phyloP scores from a whole-genome alignment of 805 yeast genomes.

The Candida anglica region DNA sequence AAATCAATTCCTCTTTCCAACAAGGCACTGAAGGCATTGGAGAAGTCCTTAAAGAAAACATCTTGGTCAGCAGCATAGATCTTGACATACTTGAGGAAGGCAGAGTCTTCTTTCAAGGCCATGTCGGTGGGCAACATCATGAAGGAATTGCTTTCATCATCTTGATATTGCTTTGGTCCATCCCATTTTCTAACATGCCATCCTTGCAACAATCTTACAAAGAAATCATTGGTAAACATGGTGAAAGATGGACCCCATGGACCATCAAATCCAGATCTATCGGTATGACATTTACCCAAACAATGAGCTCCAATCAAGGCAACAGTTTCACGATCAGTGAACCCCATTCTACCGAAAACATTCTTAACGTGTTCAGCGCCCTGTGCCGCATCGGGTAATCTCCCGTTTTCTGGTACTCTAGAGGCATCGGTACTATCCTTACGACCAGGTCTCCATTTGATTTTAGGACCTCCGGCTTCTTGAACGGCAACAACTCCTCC shows the following conservation, averaged over 20 bases:
- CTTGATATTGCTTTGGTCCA: conserved; percentile 39
- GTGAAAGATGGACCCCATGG: conserved; percentile 43
- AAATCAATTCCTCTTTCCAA: conserved; percentile 46
- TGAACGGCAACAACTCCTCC: conserved; percentile 79
- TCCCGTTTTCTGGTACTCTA: conserved; percentile 61
- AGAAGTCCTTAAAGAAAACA: conserved; percentile 46
- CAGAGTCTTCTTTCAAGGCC: conserved; percentile 45
- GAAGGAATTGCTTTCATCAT: conserved; percentile 30
- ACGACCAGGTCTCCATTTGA: conserved; percentile 84
- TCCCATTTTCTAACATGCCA: conserved; percentile 51
- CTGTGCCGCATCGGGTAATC: conserved; percentile 69
- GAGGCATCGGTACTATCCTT: conserved; percentile 45
- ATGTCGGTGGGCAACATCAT: conserved; percentile 64
- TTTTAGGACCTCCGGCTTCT: conserved; percentile 72
- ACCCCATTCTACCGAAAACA: conserved; percentile 55
- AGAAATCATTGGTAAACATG: conserved; percentile 40
- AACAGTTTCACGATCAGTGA: conserved; percentile 36
- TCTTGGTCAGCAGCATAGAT: conserved; percentile 47
- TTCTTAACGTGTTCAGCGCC: conserved; percentile 63
- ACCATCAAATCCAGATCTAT: conserved; percentile 37
- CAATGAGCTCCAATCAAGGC: conserved; percentile 42
- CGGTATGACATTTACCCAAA: conserved; percentile 35
- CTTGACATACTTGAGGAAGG: conserved; percentile 43
- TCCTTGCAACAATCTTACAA: conserved; percentile 36
- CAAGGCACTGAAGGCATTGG: conserved; percentile 42